phyloP scores from a whole-genome alignment of 805 yeast genomes.

The Candida pseudofarinosa region DNA sequence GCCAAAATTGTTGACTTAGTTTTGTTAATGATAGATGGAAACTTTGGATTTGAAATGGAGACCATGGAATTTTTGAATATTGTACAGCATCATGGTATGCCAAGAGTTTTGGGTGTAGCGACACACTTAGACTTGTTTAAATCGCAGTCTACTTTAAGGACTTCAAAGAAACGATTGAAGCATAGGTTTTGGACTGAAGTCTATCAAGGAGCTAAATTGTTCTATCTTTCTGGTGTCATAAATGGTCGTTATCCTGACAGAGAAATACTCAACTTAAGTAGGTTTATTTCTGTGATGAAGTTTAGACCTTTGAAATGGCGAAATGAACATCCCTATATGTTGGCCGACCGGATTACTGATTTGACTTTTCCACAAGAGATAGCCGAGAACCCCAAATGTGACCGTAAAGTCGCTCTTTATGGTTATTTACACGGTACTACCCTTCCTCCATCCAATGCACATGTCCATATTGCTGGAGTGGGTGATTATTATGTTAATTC shows the following conservation, averaged over 20 bases:
- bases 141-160: constrained; percentile 81
- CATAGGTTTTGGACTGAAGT: constrained; percentile 99
- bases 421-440: constrained; percentile 97
- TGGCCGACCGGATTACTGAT: constrained; percentile 90
- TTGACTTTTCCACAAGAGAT: constrained; percentile 86
- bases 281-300: constrained; percentile 96
- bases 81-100: constrained; percentile 99
- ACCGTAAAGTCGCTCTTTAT: constrained; percentile 84
- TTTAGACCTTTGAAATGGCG: constrained; percentile 99
- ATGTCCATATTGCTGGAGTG: constrained; percentile 91
- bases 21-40: constrained; percentile 86
- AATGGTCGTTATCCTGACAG: constrained; percentile 98
- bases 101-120: constrained; percentile 90
- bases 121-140: constrained; percentile 95
- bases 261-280: constrained; percentile 83
- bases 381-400: constrained; percentile 75
- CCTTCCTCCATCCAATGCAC: constrained; percentile 59
- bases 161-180: constrained; percentile 86
- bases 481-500: constrained; percentile 79
- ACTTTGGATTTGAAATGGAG: constrained; percentile 98
- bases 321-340: constrained; percentile 92
- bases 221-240: constrained; percentile 89
- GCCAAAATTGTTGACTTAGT: constrained; percentile 95
- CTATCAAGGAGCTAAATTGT: constrained; percentile 94
- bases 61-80: constrained; percentile 97